Conservation (phyloP, 768 basidiomycete species). For the Auriscalpium orientale region DNA sequence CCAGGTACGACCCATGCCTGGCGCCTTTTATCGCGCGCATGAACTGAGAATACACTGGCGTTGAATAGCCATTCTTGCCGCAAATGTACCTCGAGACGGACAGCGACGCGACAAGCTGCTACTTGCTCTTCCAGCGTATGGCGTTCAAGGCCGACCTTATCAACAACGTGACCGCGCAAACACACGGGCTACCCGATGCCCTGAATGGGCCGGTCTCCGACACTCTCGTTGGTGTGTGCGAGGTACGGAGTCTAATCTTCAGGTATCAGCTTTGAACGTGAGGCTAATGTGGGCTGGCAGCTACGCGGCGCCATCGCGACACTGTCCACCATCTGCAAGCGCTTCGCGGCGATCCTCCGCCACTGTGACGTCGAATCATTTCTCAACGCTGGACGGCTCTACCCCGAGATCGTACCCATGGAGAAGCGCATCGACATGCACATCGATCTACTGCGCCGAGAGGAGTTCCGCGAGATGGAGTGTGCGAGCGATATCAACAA, state of each 20-base stretch:
- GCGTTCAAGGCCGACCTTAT: conserved; percentile 84
- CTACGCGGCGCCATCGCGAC: conserved; percentile 72
- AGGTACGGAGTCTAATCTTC: conserved; percentile 41
- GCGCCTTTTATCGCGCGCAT: too few relatives aligned
- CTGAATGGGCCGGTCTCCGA: conserved; percentile 80
- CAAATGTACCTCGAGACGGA: conserved; percentile 87
- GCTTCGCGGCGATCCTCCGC: conserved; percentile 79
- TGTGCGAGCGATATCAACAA: conserved; percentile 86
- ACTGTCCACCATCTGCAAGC: conserved; percentile 78
- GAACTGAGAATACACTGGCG: too few relatives aligned
- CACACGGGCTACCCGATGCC: conserved; percentile 78
- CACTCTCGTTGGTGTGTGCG: conserved; percentile 87
- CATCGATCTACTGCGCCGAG: conserved; percentile 71
- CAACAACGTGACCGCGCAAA: conserved; percentile 72
- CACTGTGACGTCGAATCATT: conserved; percentile 81
- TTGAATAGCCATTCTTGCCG: conserved; percentile 75
- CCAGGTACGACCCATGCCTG: conserved; percentile 41
- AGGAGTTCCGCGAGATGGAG: conserved; percentile 91
- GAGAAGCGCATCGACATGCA: conserved; percentile 93
- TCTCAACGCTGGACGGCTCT: conserved; percentile 76
- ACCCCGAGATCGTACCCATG: conserved; percentile 76
- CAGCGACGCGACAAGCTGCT: conserved; percentile 79
- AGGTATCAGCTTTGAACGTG: neutral
- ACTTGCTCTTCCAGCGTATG: conserved; percentile 89
- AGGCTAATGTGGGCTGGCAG: neutral